A percentile compares a stretch with the other conserved stretches of the same genome.
phyloP scores from a whole-genome alignment of 2,329 filamentous ascomycete genomes.

The Trichoderma sp. region DNA sequence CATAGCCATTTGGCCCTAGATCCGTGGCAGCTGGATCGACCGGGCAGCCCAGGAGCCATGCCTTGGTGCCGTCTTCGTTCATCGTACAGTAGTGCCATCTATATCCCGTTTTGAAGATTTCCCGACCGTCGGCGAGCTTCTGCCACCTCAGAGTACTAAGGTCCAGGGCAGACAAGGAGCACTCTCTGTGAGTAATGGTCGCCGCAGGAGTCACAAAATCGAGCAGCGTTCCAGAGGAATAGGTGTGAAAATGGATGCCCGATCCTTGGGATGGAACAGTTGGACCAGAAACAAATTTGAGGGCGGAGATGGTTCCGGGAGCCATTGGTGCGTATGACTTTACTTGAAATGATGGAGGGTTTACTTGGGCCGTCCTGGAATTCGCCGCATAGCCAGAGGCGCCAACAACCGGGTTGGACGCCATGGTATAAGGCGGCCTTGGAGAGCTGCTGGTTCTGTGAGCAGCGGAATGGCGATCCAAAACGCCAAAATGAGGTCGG shows the following conservation, averaged over 20 bases:
- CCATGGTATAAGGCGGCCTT: conserved; percentile 50
- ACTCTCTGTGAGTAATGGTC: conserved; percentile 81
- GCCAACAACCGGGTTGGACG: conserved; percentile 51
- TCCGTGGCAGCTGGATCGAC: conserved; percentile 67
- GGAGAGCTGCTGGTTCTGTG: conserved; percentile 49
- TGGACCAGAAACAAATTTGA: conserved; percentile 79
- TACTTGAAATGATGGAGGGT: conserved; percentile 62
- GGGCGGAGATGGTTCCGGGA: conserved; percentile 82
- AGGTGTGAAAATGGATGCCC: conserved; percentile 92
- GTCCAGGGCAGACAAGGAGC: conserved; percentile 85
- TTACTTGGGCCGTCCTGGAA: conserved; percentile 64
- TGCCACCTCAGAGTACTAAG: conserved; percentile 88
- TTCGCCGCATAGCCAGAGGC: conserved; percentile 65
- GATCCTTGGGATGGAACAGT: conserved; percentile 85
- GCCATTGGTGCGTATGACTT: conserved; percentile 78
- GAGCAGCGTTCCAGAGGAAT: conserved; percentile 85
- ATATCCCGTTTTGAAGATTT: conserved; percentile 89
- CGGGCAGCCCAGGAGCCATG: conserved; percentile 92
- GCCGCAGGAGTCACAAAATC: conserved; percentile 93
- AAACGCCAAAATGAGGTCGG: conserved; percentile 54
- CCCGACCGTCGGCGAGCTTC: conserved; percentile 87
- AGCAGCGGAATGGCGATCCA: conserved; percentile 45
- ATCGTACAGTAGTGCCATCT: conserved; percentile 98
- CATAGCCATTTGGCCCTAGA: conserved; percentile 66
- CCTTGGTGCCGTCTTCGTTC: conserved; percentile 91